Base-by-base conservation (phyloP, 2,329 filamentous ascomycete species). In the Fusarium azukiicola region DNA sequence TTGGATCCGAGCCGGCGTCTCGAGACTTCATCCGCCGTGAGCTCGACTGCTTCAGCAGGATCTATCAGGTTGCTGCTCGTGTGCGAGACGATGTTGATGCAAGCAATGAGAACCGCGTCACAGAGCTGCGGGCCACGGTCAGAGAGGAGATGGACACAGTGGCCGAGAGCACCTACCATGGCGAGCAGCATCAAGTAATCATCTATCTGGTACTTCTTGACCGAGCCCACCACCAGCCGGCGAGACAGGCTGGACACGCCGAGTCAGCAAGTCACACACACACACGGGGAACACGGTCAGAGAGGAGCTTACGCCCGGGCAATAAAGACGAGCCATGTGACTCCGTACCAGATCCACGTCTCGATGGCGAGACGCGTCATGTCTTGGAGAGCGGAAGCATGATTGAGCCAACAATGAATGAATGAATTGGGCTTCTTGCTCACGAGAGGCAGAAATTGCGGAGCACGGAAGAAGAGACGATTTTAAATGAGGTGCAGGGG, bases 281-380 rank as follows among this genome's bases (percentile, higher is more conserved):
- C 9, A 17, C 23, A 50, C 44, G 49, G 64, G n/a, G 17, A 67
- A 10, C 27, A 17, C 32, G 38, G 14, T 36, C 64, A 11, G 32
- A 21, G 46, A 67, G 27, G 27, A 47, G 46, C 64, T 19, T 67
- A 49, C 64, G 50, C 44, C 44, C 64, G 64, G 44, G 32, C 64
- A 67, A 67, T 50, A 46, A 67, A 44, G 46, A 67, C 44, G 46
- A 67, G 46, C 64, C 64, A 67, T 67, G 64, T 67, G 64, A 67
- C 44, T 32, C 64, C 64, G 23, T 67, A 67, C 64, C 64, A 67
- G 64, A 49, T 50, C 64, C 64, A 67, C 64, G 64, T 67, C 44
- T 67, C 64, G 46, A 67, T 49, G 64, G 44, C 64, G 44, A 67
- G 46, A 49, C 27, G 46, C 64, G 44, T 47, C 64, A 67, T 67